Conservation (phyloP, 108 stramenopile species). For the Skeletonema grethae region DNA sequence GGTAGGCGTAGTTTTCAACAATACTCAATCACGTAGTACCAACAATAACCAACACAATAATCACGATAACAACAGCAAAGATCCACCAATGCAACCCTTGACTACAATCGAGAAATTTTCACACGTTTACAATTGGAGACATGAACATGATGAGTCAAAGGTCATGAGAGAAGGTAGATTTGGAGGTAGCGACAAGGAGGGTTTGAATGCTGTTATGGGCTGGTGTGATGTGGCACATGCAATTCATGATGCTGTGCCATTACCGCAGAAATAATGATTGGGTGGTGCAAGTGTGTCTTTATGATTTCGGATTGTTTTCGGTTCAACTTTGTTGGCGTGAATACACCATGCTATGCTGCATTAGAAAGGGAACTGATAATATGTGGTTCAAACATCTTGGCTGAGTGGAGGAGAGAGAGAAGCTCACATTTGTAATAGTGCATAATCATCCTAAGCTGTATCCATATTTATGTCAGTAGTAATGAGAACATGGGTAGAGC, state of each 20-base stretch:
- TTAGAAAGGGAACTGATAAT: too few species aligned
- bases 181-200: conserved; percentile 21
- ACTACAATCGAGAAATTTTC: conserved; percentile 31
- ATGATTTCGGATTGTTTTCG: neutral
- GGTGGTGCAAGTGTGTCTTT: neutral
- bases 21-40: neutral
- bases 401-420: too few species aligned
- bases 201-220: conserved; percentile 34
- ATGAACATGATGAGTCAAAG: conserved; percentile 36
- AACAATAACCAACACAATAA: neutral
- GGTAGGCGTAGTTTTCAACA: conserved; percentile 22
- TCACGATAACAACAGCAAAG: conserved; percentile 8
- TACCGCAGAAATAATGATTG: conserved; percentile 1
- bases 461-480: too few species aligned
- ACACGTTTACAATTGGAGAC: conserved; percentile 36
- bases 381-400: too few species aligned
- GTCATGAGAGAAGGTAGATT: neutral
- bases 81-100: conserved; percentile 11
- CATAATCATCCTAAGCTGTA: too few species aligned
- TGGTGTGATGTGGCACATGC: conserved; percentile 38
- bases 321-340: neutral
- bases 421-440: too few species aligned
- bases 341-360: too few species aligned
- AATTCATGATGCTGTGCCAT: neutral
- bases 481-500: too few species aligned